Conservation (phyloP, 2,329 filamentous ascomycete species). For the Aureobasidium namibiae region DNA sequence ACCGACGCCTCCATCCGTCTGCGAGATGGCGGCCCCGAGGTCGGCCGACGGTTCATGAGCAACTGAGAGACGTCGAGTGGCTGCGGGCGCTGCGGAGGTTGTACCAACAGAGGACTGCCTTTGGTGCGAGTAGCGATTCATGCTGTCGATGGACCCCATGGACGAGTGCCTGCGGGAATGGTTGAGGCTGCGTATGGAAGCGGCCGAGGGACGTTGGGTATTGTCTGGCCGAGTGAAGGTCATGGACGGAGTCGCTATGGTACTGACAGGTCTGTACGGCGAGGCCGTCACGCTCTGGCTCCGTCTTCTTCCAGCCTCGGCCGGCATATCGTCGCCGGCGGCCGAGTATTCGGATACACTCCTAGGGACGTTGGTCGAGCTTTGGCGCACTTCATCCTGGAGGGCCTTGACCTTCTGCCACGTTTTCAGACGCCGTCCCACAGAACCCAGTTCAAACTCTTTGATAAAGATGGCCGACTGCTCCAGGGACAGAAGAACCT, state of each 20-base stretch:
- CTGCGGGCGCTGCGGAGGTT: background rate
- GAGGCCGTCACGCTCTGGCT: conserved; percentile 24
- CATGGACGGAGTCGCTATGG: background rate
- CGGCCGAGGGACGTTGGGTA: conserved; percentile 26
- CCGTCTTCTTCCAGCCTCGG: conserved; percentile 38
- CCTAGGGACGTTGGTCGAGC: conserved; percentile 36
- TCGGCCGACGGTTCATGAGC: background rate
- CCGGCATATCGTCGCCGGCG: conserved; percentile 23
- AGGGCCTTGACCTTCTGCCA: conserved; percentile 94
- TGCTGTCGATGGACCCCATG: conserved; percentile 56
- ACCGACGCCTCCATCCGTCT: background rate
- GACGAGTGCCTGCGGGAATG: conserved; percentile 84
- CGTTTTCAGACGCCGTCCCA: conserved; percentile 80
- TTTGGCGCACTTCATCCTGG: conserved; percentile 72
- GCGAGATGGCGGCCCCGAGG: background rate
- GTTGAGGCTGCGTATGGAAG: conserved; percentile 46
- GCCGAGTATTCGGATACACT: conserved; percentile 35
- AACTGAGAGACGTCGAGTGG: conserved; percentile 5
- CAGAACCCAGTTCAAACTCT: conserved; percentile 85
- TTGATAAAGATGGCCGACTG: conserved; percentile 93
- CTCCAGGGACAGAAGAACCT: conserved; percentile 89
- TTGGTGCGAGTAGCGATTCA: conserved; percentile 34
- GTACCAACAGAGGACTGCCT: conserved; percentile 44
- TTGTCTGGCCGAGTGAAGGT: conserved; percentile 25
- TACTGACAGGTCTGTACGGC: conserved; percentile 3